Evolutionary conservation across 495 filamentous ascomycete genomes (phyloP).

Genomic region (Annulohypoxylon maeteangense): DNA sequence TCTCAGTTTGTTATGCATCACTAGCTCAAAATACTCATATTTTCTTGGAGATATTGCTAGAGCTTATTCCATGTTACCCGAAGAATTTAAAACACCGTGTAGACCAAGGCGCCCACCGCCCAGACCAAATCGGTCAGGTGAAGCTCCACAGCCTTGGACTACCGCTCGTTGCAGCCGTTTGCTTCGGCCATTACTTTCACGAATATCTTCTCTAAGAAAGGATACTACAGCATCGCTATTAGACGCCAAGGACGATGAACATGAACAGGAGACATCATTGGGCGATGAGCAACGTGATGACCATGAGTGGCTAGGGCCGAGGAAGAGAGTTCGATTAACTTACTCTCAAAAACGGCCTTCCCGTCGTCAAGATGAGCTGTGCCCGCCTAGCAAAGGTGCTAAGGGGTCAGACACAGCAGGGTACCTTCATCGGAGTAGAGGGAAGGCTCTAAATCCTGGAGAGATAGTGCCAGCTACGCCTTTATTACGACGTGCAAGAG

Average conservation of each 20-base stretch:
- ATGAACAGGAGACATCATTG: constrained; percentile 15
- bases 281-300: constrained; percentile 17
- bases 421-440: background rate
- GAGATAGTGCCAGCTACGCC: constrained; percentile 45
- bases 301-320: constrained; percentile 42
- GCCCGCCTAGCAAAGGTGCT: background rate
- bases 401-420: constrained; percentile 14
- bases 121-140: constrained; percentile 26
- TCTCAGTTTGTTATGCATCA: constrained; percentile 8
- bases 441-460: constrained; percentile 20
- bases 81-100: constrained; percentile 25
- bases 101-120: constrained; percentile 29
- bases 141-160: constrained; percentile 60
- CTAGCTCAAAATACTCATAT: constrained; percentile 5
- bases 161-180: constrained; percentile 66
- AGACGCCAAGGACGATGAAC: constrained; percentile 11
- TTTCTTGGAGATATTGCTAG: constrained; percentile 13
- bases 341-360: constrained; percentile 42
- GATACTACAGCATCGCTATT: constrained; percentile 30
- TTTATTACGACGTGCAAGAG: constrained; percentile 42
- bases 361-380: constrained; percentile 9
- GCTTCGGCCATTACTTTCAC: constrained; percentile 63
- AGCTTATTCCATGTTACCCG: constrained; percentile 22
- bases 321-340: constrained; percentile 44
- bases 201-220: constrained; percentile 62